These are phyloP conservation scores for Teunomyces tritomae DNA, from an alignment of 805 yeast species.

Conservation along the genomic window DNA sequence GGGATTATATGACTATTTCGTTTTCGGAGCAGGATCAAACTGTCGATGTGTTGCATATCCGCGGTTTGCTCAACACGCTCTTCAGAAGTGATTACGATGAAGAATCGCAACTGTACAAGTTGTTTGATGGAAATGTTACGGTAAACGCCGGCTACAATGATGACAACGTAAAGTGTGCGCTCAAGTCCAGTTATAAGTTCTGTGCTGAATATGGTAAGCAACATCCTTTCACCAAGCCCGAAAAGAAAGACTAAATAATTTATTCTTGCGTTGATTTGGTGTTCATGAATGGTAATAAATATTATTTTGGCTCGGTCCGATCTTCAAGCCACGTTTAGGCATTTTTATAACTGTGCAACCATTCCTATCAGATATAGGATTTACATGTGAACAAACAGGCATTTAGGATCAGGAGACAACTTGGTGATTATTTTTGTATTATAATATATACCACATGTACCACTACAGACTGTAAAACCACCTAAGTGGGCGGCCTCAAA, in stretches of 20 bases:
- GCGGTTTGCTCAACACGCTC: slow-evolving; percentile 26
- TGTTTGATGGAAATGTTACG: slow-evolving; percentile 1
- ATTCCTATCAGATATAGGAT: too few species aligned
- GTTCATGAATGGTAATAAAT: neutral
- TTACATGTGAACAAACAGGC: too few species aligned
- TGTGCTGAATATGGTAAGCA: slow-evolving; percentile 26
- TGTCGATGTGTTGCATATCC: slow-evolving; percentile 32
- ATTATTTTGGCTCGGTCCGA: neutral
- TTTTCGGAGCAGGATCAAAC: slow-evolving; percentile 38
- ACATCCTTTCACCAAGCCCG: slow-evolving; percentile 1
- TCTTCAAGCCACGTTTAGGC: too few species aligned
- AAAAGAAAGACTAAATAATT: neutral
- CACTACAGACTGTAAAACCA: too few species aligned
- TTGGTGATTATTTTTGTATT: too few species aligned
- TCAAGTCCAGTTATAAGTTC: slow-evolving; percentile 22
- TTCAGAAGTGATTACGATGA: slow-evolving; percentile 10
- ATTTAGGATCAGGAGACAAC: too few species aligned
- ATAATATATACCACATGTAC: too few species aligned
- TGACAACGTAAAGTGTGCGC: slow-evolving; percentile 28
- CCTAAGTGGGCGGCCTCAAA: too few species aligned
- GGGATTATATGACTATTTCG: slow-evolving; percentile 27
- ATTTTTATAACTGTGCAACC: too few species aligned
- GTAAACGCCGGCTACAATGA: neutral
- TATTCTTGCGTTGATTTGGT: neutral
- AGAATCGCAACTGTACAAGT: neutral